Percentiles rank a stretch among this genome's conserved stretches.
Evolutionary conservation across 495 filamentous ascomycete genomes (phyloP).

Genomic region (Neohortaea acidophila): DNA sequence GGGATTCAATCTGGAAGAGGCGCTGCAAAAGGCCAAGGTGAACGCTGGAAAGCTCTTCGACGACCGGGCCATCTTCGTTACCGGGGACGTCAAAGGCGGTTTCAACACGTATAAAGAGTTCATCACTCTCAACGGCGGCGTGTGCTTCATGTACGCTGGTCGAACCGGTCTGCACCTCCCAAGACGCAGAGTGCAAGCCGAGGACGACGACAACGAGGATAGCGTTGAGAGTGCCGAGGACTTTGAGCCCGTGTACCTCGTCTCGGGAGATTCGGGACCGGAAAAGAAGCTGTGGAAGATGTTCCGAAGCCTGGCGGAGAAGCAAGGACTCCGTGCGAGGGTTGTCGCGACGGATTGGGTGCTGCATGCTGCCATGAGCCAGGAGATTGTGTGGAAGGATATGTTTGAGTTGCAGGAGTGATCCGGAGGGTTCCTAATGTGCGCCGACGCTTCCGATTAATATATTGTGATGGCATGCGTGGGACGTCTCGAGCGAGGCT

Average conservation of each 20-base stretch:
- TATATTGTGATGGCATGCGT: no score
- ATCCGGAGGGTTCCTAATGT: no score
- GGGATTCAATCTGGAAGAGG: constrained; percentile 48
- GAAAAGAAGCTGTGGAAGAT: constrained; percentile 65
- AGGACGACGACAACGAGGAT: constrained; percentile 34
- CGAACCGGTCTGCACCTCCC: constrained; percentile 43
- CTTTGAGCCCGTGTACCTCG: constrained; percentile 47
- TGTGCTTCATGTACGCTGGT: constrained; percentile 62
- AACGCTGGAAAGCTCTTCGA: constrained; percentile 62
- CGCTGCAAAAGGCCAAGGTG: constrained; percentile 48
- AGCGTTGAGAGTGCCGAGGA: no score
- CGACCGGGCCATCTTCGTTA: constrained; percentile 64
- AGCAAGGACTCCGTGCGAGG: constrained; percentile 52
- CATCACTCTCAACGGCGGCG: constrained; percentile 74
- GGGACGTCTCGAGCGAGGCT: no score
- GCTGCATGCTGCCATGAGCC: constrained; percentile 73
- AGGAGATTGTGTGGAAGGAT: constrained; percentile 50
- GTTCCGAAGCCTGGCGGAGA: constrained; percentile 61
- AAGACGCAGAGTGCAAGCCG: constrained; percentile 37
- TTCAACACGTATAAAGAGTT: constrained; percentile 72
- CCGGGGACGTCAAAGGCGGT: constrained; percentile 59
- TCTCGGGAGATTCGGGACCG: constrained; percentile 45
- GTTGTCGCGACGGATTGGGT: constrained; percentile 82
- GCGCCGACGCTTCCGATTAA: no score
- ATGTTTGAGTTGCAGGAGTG: constrained; percentile 34